Conservation (phyloP, 1,284 basidiomycete species). For the Naganishia sp. region DNA sequence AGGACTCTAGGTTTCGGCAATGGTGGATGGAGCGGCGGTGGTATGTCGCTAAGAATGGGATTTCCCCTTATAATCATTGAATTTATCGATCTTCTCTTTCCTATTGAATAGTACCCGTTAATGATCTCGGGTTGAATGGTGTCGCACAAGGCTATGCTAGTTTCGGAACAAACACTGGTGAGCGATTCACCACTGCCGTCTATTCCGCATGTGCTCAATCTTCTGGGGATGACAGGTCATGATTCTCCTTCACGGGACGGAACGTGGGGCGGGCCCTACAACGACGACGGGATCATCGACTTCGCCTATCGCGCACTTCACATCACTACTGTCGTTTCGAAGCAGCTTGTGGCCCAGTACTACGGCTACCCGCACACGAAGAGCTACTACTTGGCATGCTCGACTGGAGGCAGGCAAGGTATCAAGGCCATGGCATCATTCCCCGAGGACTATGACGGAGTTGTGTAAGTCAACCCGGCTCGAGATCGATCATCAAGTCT, state of each 20-base stretch:
- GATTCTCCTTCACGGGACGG: constrained; percentile 10
- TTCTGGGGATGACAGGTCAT: constrained; percentile 1
- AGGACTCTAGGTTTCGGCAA: constrained; percentile 25
- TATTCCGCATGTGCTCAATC: background rate
- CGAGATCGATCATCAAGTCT: background rate
- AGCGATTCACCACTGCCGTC: background rate
- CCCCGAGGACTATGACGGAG: constrained; percentile 26
- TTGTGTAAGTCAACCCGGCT: constrained; percentile 4
- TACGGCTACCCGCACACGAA: constrained; percentile 19
- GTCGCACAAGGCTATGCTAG: constrained; percentile 20
- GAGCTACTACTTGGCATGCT: constrained; percentile 23
- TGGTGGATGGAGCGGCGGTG: constrained; percentile 24
- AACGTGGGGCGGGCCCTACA: constrained; percentile 11
- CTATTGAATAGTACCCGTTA: constrained; percentile 4
- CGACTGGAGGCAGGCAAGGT: constrained; percentile 28
- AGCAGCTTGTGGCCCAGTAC: constrained; percentile 10
- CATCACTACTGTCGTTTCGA: constrained; percentile 17
- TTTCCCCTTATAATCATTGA: background rate
- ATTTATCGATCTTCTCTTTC: background rate
- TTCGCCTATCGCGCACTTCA: constrained; percentile 29
- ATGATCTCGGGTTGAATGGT: constrained; percentile 10
- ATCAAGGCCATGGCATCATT: constrained; percentile 20
- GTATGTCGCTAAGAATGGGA: background rate
- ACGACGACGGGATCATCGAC: constrained; percentile 28
- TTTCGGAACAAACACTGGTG: constrained; percentile 25